Conservation (phyloP, 228 moss, liverwort and hornwort species). For the Sphagnum magellanicum region DNA sequence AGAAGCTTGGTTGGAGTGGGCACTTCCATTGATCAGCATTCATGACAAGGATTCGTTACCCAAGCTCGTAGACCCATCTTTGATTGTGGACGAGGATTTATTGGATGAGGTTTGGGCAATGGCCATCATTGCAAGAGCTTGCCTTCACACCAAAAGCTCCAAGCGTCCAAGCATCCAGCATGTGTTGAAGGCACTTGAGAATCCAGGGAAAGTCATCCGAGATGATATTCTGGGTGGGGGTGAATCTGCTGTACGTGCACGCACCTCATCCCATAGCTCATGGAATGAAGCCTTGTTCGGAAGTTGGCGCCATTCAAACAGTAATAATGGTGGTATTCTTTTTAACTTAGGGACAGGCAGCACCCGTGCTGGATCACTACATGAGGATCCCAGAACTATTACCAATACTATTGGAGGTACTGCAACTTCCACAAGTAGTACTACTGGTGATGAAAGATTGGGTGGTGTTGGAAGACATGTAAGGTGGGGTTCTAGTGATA, state of each 20-base stretch:
- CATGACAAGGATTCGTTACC: slow-evolving; percentile 90
- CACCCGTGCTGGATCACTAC: slow-evolving; percentile 12
- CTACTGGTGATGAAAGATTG: slow-evolving; percentile 5
- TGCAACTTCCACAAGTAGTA: slow-evolving; percentile 12
- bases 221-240: slow-evolving; percentile 67
- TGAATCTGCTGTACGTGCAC: slow-evolving; percentile 51
- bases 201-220: slow-evolving; percentile 87
- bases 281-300: slow-evolving; percentile 96
- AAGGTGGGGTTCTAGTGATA: slow-evolving; percentile 77
- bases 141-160: slow-evolving; percentile 71
- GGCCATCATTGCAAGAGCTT: slow-evolving; percentile 89
- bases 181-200: slow-evolving; percentile 81
- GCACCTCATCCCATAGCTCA: slow-evolving; percentile 78
- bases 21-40: slow-evolving; percentile 79
- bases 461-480: slow-evolving; percentile 36
- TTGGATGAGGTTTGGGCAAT: slow-evolving; percentile 98
- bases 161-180: slow-evolving; percentile 96
- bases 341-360: too few species aligned
- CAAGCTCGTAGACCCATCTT: slow-evolving; percentile 81
- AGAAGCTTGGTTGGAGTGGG: slow-evolving; percentile 99
- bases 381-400: slow-evolving; percentile 1
- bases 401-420: slow-evolving; percentile 40
- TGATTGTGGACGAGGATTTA: slow-evolving; percentile 92
- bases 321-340: slow-evolving; percentile 9
- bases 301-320: slow-evolving; percentile 78